Evolutionary conservation across 1,284 basidiomycete species (phyloP).

Genomic region (Irpex rosettiformis): DNA sequence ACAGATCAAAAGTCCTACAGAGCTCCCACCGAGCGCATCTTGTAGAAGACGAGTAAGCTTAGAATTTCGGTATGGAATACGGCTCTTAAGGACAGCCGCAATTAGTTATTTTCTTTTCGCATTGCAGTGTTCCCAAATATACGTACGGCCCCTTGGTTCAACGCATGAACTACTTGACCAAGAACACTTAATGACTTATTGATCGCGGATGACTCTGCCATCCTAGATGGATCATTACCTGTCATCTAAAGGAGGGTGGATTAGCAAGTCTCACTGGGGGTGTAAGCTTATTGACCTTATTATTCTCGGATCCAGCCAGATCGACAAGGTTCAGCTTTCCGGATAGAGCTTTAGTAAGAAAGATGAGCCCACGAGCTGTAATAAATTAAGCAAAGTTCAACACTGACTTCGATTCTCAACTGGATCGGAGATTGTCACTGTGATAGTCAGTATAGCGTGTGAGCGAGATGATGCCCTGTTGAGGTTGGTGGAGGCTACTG

Average conservation of each 20-base stretch:
- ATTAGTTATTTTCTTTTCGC: constrained; percentile 1
- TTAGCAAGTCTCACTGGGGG: constrained; percentile 2
- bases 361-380: neutral
- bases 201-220: constrained; percentile 81
- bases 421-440: constrained; percentile 51
- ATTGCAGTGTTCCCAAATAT: neutral
- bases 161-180: constrained; percentile 79
- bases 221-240: constrained; percentile 75
- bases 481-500: constrained; percentile 79
- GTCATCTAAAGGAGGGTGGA: constrained; percentile 46
- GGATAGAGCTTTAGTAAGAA: constrained; percentile 38
- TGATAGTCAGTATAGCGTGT: constrained; percentile 77
- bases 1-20: constrained; percentile 76
- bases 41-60: constrained; percentile 81
- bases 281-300: constrained; percentile 48
- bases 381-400: too few relatives aligned
- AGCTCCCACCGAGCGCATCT: constrained; percentile 79
- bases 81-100: constrained; percentile 40
- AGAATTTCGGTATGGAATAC: constrained; percentile 82
- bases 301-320: constrained; percentile 85
- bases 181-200: constrained; percentile 82
- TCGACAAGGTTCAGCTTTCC: constrained; percentile 85
- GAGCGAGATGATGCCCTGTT: constrained; percentile 80
- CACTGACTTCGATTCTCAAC: constrained; percentile 45
- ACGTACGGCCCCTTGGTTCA: constrained; percentile 69